phyloP scores from a whole-genome alignment of 2,329 filamentous ascomycete genomes.

The Thyridium curvatum region DNA sequence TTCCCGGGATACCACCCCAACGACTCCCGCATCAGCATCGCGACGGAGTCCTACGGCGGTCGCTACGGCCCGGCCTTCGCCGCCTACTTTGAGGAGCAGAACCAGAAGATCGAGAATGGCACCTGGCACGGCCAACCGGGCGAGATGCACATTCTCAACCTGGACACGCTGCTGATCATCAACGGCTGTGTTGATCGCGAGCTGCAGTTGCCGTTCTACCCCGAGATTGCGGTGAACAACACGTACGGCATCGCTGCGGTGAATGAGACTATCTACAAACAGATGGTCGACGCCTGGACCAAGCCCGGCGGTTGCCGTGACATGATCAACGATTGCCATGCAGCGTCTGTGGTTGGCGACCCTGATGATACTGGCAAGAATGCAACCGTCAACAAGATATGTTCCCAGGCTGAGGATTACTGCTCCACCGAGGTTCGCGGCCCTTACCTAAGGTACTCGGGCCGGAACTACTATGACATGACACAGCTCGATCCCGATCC shows the following conservation, averaged over 20 bases:
- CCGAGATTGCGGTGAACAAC: slow-evolving; percentile 39
- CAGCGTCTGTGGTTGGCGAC: slow-evolving; percentile 1
- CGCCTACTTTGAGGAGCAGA: slow-evolving; percentile 50
- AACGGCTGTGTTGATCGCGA: slow-evolving; percentile 49
- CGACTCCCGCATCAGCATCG: slow-evolving; percentile 44
- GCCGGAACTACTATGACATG: slow-evolving; percentile 48
- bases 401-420: slow-evolving; percentile 6
- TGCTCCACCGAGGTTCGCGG: slow-evolving; percentile 9
- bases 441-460: slow-evolving; percentile 1
- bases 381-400: slow-evolving; percentile 8
- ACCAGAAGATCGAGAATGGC: slow-evolving; percentile 40
- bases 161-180: slow-evolving; percentile 49
- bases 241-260: slow-evolving; percentile 19
- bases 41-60: slow-evolving; percentile 50
- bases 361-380: slow-evolving; percentile 5
- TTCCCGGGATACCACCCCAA: slow-evolving; percentile 44
- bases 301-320: slow-evolving; percentile 4
- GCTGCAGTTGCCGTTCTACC: slow-evolving; percentile 33
- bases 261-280: no score
- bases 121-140: slow-evolving; percentile 23
- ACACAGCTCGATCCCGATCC: slow-evolving; percentile 36
- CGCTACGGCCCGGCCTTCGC: slow-evolving; percentile 52
- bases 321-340: slow-evolving; percentile 3
- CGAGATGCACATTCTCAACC: slow-evolving; percentile 27
- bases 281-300: not conserved